Evolutionary conservation across 805 yeast genomes (phyloP).

Genomic region (Candida quercuum): DNA sequence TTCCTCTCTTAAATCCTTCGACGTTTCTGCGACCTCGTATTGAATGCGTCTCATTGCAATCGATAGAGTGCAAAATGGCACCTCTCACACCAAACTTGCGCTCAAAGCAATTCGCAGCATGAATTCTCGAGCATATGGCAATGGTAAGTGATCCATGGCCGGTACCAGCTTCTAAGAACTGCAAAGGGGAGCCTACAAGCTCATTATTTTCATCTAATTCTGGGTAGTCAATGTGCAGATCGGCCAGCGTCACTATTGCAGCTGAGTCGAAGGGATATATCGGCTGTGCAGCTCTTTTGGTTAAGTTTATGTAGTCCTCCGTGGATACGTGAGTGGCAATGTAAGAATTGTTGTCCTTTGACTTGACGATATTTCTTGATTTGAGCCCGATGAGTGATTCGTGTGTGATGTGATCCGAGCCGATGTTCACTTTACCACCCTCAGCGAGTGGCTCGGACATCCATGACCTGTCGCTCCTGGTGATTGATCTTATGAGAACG

Average conservation of each 20-base stretch:
- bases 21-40: conserved; percentile 37
- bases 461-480: conserved; percentile 19
- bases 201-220: conserved; percentile 10
- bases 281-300: conserved; percentile 43
- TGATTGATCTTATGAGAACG: conserved; percentile 16
- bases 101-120: conserved; percentile 37
- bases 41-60: conserved; percentile 34
- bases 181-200: conserved; percentile 25
- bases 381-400: conserved; percentile 32
- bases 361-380: conserved; percentile 29
- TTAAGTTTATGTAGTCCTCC: conserved; percentile 40
- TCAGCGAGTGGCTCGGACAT: conserved; percentile 19
- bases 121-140: conserved; percentile 37
- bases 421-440: conserved; percentile 17
- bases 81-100: conserved; percentile 29
- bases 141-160: conserved; percentile 49
- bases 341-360: conserved; percentile 24
- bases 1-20: conserved; percentile 34
- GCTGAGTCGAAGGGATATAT: conserved; percentile 46
- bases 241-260: conserved; percentile 40
- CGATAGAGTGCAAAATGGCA: conserved; percentile 42
- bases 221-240: conserved; percentile 39
- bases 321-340: conserved; percentile 34
- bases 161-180: conserved; percentile 48
- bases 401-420: conserved; percentile 27